Base-by-base conservation (phyloP, 495 filamentous ascomycete genomes). In the Jackrogersella minutella region DNA sequence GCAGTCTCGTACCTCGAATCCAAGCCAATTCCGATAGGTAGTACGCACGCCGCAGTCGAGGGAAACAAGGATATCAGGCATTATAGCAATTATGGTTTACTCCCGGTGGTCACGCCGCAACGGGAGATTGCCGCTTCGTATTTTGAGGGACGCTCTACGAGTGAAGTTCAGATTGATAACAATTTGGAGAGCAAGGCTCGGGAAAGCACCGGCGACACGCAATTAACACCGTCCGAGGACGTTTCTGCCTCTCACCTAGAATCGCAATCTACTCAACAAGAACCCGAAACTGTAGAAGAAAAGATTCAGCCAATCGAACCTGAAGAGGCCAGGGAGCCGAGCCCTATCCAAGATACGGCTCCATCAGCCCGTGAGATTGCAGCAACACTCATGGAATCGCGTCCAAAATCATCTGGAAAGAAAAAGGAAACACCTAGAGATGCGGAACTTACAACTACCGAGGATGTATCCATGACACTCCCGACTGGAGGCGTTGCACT, bases 401-500 rank as follows among this genome's bases (percentile, higher is more conserved):
- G 34, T 13, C 33, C 39, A 24, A 46, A 50, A 37, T 39, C 51
- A 16, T 44, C 58, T 13, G 19, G 11, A 52, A 68, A 28, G 17
- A 39, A 65, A 30, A 57, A 58, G 24, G 56, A 54, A 19, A 62
- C 58, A n/a, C 24, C 44, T 16, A 54, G 64, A 6, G 64, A 64
- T 8, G 47, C 36, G 1, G 73, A 68, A 28, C 37, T 51, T 19
- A 66, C 62, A 22, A 67, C 46, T 17, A 60, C 67, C 3, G 67
- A 71, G 10, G 37, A 26, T 28, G 62, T 62, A 26, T 68, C 71
- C 9, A 44, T 57, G 1, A 49, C 69, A 1, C 68, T 66, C 28
- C 71, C 71, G 11, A 59, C 70, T 11, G 64, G 66, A 13, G 79
- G 71, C 8, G 75, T 66, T 44, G 39, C 69, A 33, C 16, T 69